A percentile compares a stretch with the other conserved stretches of the same genome.
phyloP scores from a whole-genome alignment of 805 yeast genomes.

The Pichia eremophila region DNA sequence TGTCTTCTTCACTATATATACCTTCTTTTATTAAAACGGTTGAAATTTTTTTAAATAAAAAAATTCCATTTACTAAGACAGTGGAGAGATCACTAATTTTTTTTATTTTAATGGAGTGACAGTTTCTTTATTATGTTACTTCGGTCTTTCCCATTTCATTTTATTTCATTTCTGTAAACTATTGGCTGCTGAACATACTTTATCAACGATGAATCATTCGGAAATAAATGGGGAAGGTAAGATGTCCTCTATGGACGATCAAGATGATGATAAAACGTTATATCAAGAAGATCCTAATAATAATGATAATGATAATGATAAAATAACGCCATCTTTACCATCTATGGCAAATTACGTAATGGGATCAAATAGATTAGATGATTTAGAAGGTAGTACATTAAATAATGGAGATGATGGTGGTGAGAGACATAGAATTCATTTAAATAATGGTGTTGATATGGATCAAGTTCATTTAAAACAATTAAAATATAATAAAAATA shows the following conservation, averaged over 20 bases:
- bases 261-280: background rate
- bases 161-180: too few relatives aligned
- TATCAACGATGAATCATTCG: background rate
- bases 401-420: constrained; percentile 16
- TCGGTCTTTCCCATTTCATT: too few relatives aligned
- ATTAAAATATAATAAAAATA: constrained; percentile 65
- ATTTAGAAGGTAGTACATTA: constrained; percentile 23
- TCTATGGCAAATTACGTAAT: constrained; percentile 15
- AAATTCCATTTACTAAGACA: too few relatives aligned
- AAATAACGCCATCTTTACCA: constrained; percentile 5
- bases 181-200: too few relatives aligned
- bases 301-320: background rate
- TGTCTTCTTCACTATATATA: too few relatives aligned
- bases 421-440: background rate
- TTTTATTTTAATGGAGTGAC: too few relatives aligned
- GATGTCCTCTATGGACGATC: too few relatives aligned
- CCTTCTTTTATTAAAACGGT: too few relatives aligned
- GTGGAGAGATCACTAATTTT: too few relatives aligned
- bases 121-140: too few relatives aligned
- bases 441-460: background rate
- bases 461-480: constrained; percentile 31
- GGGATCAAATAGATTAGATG: constrained; percentile 8
- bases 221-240: too few relatives aligned
- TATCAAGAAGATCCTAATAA: background rate
- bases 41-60: too few relatives aligned